Evolutionary conservation across 305 asterid species (phyloP).

Genomic region (Solanum aculeatissimum): DNA sequence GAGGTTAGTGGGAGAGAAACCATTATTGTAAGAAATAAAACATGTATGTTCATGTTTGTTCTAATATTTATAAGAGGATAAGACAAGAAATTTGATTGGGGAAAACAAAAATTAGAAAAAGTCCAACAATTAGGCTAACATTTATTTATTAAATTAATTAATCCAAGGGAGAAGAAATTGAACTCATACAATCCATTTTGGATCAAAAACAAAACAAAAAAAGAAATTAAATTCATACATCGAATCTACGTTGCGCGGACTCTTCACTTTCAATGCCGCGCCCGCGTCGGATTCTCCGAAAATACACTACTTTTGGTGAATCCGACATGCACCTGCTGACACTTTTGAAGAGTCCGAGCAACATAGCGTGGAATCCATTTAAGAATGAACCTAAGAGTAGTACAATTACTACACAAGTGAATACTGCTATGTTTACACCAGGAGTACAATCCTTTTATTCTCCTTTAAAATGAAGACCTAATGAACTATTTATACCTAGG

Average conservation of each 20-base stretch:
- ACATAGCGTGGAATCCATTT: background rate
- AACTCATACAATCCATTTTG: background rate
- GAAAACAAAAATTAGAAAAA: background rate
- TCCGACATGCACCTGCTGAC: no score
- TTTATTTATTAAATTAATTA: background rate
- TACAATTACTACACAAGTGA: background rate
- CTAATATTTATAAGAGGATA: background rate
- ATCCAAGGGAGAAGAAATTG: background rate
- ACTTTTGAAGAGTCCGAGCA: no score
- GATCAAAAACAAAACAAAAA: background rate
- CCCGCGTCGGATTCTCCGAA: no score
- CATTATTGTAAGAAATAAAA: background rate
- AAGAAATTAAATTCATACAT: background rate
- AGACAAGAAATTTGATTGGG: background rate
- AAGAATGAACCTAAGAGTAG: background rate
- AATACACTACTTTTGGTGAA: no score
- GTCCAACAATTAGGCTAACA: background rate
- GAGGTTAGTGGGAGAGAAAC: background rate
- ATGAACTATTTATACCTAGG: background rate
- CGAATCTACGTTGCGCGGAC: background rate
- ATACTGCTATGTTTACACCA: background rate
- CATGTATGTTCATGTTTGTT: background rate
- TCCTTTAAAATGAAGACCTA: background rate
- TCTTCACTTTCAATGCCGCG: no score
- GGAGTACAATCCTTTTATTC: background rate